phyloP scores from a whole-genome alignment of 768 basidiomycete species.

The Tubosaeta sp. region DNA sequence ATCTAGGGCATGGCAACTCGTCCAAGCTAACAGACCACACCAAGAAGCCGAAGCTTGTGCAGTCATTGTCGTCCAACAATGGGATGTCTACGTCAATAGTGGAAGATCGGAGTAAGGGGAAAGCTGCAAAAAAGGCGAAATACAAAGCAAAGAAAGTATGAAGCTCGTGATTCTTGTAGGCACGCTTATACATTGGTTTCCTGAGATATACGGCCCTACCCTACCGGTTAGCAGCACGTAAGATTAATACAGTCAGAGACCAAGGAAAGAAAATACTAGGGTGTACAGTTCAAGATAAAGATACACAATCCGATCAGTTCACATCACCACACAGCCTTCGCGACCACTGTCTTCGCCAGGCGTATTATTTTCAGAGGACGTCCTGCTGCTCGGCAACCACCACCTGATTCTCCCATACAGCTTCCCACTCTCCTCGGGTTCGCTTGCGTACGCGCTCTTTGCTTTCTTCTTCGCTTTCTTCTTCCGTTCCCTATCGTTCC shows the following conservation, averaged over 20 bases:
- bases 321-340: conserved; percentile 71
- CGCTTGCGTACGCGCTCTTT: conserved; percentile 33
- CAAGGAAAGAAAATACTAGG: conserved; percentile 20
- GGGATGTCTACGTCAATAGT: conserved; percentile 19
- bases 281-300: conserved; percentile 24
- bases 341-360: conserved; percentile 45
- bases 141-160: conserved; percentile 29
- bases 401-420: conserved; percentile 21
- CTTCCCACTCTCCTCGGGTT: conserved; percentile 27
- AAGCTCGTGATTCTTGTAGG: conserved; percentile 11
- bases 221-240: conserved; percentile 11
- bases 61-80: neutral
- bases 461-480: conserved; percentile 47
- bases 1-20: conserved; percentile 32
- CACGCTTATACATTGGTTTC: conserved; percentile 15
- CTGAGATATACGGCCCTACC: conserved; percentile 10
- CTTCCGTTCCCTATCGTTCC: conserved; percentile 57
- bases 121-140: conserved; percentile 32
- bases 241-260: conserved; percentile 12
- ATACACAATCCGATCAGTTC: conserved; percentile 26
- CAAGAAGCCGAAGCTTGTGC: conserved; percentile 9
- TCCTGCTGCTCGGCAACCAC: conserved; percentile 41
- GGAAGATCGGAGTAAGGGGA: conserved; percentile 21
- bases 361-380: conserved; percentile 47
- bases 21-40: neutral